phyloP scores from a whole-genome alignment of 129 eudicot species.

The Saposhnikovia divaricata region DNA sequence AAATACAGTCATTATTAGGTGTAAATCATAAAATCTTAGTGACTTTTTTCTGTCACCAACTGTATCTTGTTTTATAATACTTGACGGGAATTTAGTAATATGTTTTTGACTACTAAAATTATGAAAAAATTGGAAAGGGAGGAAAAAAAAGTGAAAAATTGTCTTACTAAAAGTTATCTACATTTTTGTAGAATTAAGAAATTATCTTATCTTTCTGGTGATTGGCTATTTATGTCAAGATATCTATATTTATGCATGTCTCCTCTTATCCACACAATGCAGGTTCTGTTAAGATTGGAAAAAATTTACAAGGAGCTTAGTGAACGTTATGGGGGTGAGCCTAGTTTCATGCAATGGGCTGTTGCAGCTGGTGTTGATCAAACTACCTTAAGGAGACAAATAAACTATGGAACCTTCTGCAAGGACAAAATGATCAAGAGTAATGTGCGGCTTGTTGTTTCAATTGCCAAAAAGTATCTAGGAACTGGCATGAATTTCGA shows the following conservation, averaged over 20 bases:
- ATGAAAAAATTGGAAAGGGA: not conserved
- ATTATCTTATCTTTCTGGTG: not conserved
- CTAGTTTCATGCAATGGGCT: conserved; percentile 79
- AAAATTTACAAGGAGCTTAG: conserved; percentile 42
- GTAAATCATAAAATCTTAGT: no score
- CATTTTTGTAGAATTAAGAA: not conserved
- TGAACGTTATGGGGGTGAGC: conserved; percentile 54
- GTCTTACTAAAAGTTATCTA: not conserved
- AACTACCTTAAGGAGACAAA: conserved; percentile 49
- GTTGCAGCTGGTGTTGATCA: conserved; percentile 72
- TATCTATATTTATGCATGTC: not conserved
- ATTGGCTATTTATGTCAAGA: not conserved
- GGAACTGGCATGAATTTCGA: conserved; percentile 79
- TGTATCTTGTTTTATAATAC: not conserved
- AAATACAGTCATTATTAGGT: not conserved
- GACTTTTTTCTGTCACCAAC: not conserved
- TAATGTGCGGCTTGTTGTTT: conserved; percentile 85
- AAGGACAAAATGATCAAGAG: conserved; percentile 91
- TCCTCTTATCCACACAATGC: conserved; percentile 7
- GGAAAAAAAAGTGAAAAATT: not conserved
- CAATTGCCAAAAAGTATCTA: conserved; percentile 79
- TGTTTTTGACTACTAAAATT: not conserved
- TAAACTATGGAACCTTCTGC: conserved; percentile 71
- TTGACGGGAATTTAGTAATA: not conserved
- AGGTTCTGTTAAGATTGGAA: conserved; percentile 82